Evolutionary conservation across 2,329 filamentous ascomycete species (phyloP), one percentile per base, ranked within the genome.

Genomic region (Fusarium praegraminearum): DNA sequence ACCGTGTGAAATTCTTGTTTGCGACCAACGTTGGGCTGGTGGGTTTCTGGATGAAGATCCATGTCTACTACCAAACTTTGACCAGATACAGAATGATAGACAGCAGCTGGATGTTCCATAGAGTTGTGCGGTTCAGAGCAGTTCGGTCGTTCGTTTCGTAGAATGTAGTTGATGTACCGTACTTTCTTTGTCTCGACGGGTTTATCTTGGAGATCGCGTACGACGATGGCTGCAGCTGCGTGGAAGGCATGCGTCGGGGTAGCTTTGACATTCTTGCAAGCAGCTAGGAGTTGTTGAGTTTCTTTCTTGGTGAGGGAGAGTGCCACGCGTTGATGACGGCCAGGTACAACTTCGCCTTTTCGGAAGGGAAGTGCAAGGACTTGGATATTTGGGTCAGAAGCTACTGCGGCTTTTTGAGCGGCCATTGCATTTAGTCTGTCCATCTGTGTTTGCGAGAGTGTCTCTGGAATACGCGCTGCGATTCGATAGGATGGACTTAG

Each of bases 201-300:
- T 12, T 20, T 57, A 3, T 62, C 24, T 5, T 78, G 74, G 0
- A 77, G 55, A 49, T 78, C 71, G n/a, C 78, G 63, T 5, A 78
- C 40, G 0, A 71, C 66, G 3, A 80, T 66, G 1, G 77, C 73
- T 6, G 76, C 73, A 6, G 78, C 76, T 3, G 79, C 74, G 33
- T 80, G 79, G 54, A 78, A 80, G 3, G 60, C 71, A 12, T 80
- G 76, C 0, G 78, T 80, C 1, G 75, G 71, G 0, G 77, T 80
- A 0, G 72, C 74, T 3, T 57, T 56, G 3, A 50, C 33, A 0
- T 35, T 11, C 22, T 75, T 76, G 16, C 70, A 74, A 0, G 75
- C 69, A 1, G n/a, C 3, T 0, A 75, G 7, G 1, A 80, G 57
- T 5, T 52, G 36, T 1, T 50, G 20, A 0, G 77, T 78, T 9